phyloP scores from a whole-genome alignment of 2,329 filamentous ascomycete genomes.

The Exophiala xenobiotica region DNA sequence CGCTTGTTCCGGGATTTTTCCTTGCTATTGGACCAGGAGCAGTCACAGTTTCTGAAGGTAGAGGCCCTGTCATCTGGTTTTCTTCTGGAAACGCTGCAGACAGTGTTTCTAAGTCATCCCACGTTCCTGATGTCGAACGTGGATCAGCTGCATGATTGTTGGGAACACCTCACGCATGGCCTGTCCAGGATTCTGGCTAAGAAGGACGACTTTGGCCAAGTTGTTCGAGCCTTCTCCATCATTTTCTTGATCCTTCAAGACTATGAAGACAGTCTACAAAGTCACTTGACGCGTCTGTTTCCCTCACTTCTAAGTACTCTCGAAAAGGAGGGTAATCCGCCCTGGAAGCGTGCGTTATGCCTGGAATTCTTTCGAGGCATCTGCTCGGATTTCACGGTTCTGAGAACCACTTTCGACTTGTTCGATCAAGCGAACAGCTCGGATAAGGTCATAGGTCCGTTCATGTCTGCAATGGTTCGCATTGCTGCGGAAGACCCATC shows the following conservation, averaged over 20 bases:
- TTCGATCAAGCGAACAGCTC: slow-evolving; percentile 74
- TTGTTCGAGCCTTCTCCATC: slow-evolving; percentile 23
- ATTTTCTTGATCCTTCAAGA: slow-evolving; percentile 14
- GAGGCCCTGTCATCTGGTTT: slow-evolving; percentile 77
- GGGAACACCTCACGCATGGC: slow-evolving; percentile 52
- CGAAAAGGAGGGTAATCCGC: slow-evolving; percentile 72
- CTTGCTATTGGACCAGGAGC: slow-evolving; percentile 79
- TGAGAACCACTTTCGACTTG: slow-evolving; percentile 75
- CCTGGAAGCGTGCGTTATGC: slow-evolving; percentile 86
- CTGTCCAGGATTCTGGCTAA: slow-evolving; percentile 19
- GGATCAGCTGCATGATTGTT: slow-evolving; percentile 77
- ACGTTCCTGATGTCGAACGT: slow-evolving; percentile 73
- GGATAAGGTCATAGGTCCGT: slow-evolving; percentile 74
- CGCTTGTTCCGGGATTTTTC: slow-evolving; percentile 81
- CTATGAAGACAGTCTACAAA: slow-evolving; percentile 9
- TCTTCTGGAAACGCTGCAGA: slow-evolving; percentile 88
- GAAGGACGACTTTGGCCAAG: slow-evolving; percentile 22
- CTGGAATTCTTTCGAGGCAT: slow-evolving; percentile 88
- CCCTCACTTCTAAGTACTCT: slow-evolving; percentile 80
- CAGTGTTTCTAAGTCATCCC: slow-evolving; percentile 82
- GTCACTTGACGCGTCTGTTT: slow-evolving; percentile 78
- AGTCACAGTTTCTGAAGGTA: slow-evolving; percentile 77
- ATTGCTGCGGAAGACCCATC: slow-evolving; percentile 86
- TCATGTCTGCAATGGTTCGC: slow-evolving; percentile 86
- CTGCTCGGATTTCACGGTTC: slow-evolving; percentile 74